These are phyloP conservation scores for Sphaceloma murrayae DNA, from an alignment of 2,329 filamentous ascomycete species.

Conservation along the genomic window DNA sequence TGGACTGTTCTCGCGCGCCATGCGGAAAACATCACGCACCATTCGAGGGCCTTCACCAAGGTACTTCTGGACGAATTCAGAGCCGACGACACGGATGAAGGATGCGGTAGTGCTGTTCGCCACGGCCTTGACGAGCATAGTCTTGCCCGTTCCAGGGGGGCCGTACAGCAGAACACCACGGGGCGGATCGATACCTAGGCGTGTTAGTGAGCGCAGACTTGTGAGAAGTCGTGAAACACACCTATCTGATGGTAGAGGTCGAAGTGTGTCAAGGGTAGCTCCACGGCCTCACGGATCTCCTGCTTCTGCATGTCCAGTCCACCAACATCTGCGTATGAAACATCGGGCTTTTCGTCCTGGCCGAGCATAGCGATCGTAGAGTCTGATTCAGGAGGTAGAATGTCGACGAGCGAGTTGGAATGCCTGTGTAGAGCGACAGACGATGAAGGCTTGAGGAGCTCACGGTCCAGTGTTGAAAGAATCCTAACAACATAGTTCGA, in stretches of 20 bases:
- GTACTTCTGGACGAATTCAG: slow-evolving; percentile 98
- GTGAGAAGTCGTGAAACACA: background rate
- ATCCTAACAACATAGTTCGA: slow-evolving; percentile 99
- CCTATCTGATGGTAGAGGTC: slow-evolving; percentile 94
- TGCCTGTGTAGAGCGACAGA: slow-evolving; percentile 96
- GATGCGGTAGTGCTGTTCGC: slow-evolving; percentile 96
- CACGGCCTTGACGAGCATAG: slow-evolving; percentile 95
- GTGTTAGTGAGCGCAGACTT: background rate
- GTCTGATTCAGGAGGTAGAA: slow-evolving; percentile 95
- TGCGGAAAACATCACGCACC: slow-evolving; percentile 97
- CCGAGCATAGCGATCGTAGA: slow-evolving; percentile 98
- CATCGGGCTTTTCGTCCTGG: slow-evolving; percentile 92
- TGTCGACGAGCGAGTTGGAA: slow-evolving; percentile 96
- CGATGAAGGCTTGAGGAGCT: slow-evolving; percentile 94
- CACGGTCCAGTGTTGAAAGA: slow-evolving; percentile 93
- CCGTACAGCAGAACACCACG: slow-evolving; percentile 94
- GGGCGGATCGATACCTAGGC: slow-evolving; percentile 82
- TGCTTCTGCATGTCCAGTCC: slow-evolving; percentile 99
- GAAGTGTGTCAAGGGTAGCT: slow-evolving; percentile 93
- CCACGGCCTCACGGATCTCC: slow-evolving; percentile 95
- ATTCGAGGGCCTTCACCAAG: slow-evolving; percentile 95
- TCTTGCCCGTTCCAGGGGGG: slow-evolving; percentile 96
- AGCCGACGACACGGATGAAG: slow-evolving; percentile 96
- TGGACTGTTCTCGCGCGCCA: slow-evolving; percentile 96
- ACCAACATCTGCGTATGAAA: slow-evolving; percentile 95